Percentiles rank a stretch among this genome's conserved stretches.
Conservation (phyloP, 805 yeast species). For the Wickerhamomyces bisporus region DNA sequence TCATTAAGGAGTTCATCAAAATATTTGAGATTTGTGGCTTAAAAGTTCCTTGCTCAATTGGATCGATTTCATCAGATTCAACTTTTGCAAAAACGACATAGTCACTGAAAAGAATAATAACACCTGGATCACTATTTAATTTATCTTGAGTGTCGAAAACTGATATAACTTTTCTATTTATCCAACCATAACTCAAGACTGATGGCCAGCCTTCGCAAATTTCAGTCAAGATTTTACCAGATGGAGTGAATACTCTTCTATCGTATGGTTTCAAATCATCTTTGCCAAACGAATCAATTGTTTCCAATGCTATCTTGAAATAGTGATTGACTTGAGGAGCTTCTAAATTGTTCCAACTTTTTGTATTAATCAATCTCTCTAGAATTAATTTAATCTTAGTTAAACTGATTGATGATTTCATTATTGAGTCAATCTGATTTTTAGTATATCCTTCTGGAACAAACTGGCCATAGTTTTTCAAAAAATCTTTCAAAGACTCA, state of each 20-base stretch:
- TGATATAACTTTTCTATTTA: conserved; percentile 78
- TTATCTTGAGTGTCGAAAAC: conserved; percentile 47
- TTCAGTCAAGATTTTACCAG: conserved; percentile 84
- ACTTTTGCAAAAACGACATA: conserved; percentile 61
- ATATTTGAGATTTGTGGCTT: conserved; percentile 69
- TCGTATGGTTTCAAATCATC: conserved; percentile 45
- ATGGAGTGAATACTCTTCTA: conserved; percentile 78
- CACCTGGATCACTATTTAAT: conserved; percentile 34
- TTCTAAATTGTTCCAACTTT: conserved; percentile 35
- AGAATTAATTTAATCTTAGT: conserved; percentile 66
- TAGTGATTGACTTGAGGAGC: conserved; percentile 29
- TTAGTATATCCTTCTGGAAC: conserved; percentile 36
- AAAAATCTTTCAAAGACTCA: conserved; percentile 37
- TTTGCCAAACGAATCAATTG: conserved; percentile 79
- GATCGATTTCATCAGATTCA: conserved; percentile 20
- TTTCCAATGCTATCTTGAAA: conserved; percentile 50
- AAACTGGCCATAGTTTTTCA: conserved; percentile 29
- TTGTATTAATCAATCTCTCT: conserved; percentile 49
- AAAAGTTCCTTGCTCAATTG: conserved; percentile 14
- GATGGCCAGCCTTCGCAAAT: conserved; percentile 84
- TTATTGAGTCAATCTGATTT: conserved; percentile 52
- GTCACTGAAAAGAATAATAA: conserved; percentile 79
- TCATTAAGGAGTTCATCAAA: conserved; percentile 83
- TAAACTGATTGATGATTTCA: conserved; percentile 67
- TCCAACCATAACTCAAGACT: conserved; percentile 84